These are phyloP conservation scores for Miscanthus lutarioriparius DNA, from an alignment of 176 grass and related monocot species.

Conservation along the genomic window DNA sequence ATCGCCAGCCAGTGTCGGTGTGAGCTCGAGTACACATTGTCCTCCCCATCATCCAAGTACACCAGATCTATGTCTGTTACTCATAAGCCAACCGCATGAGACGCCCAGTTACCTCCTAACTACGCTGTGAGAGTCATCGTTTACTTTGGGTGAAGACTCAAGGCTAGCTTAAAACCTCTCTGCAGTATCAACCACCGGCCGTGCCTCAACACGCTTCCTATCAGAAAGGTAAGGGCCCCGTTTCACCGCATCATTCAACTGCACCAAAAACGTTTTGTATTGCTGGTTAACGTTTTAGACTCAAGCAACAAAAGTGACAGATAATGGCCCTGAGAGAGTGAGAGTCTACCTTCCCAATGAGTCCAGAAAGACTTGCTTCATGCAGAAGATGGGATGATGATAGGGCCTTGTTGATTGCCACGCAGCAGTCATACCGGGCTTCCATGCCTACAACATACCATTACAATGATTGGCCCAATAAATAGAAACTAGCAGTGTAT, in stretches of 20 bases:
- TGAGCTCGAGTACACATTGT: not conserved
- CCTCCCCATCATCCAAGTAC: not conserved
- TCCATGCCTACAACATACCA: conserved; percentile 70
- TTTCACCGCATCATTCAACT: conserved; percentile 84
- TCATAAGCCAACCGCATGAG: not conserved
- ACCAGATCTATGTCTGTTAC: not conserved
- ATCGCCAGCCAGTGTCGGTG: not conserved
- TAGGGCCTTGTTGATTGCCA: conserved; percentile 71
- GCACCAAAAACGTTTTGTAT: conserved; percentile 13
- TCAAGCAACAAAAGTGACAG: not conserved
- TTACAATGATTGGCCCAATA: not conserved
- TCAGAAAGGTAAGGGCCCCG: conserved; percentile 68
- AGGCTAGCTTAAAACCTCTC: conserved; percentile 63
- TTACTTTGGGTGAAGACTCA: not conserved
- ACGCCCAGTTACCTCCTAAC: not conserved
- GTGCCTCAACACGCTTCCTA: conserved; percentile 56
- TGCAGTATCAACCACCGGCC: conserved; percentile 56
- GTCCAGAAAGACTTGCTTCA: conserved; percentile 52
- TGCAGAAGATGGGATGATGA: conserved; percentile 65
- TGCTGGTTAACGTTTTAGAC: not conserved
- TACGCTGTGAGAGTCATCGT: not conserved
- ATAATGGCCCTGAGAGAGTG: not conserved
- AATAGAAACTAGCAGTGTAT: not conserved
- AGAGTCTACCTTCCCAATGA: conserved; percentile 65
- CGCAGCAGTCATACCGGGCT: conserved; percentile 59